These are phyloP conservation scores for Suillus decipiens DNA, from an alignment of 768 basidiomycete species.

Conservation along the genomic window DNA sequence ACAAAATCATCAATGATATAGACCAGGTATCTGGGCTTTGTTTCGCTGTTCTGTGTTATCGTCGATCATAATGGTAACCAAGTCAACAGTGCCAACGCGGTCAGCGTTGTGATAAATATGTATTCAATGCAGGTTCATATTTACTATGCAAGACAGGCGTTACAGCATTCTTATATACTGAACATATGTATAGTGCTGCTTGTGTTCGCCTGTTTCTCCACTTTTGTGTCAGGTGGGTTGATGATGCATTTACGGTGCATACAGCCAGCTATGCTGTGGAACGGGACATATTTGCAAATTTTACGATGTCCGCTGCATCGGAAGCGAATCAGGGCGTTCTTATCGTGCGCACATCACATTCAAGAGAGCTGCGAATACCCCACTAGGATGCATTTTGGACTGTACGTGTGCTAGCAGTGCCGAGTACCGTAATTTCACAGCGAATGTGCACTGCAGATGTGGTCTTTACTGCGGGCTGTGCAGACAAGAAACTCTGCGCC, in stretches of 20 bases:
- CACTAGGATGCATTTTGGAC: no score
- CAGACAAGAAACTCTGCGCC: no score
- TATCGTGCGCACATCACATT: background rate
- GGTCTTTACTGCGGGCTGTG: no score
- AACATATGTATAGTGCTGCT: background rate
- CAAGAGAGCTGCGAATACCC: no score
- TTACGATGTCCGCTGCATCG: background rate
- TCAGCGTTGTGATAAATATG: background rate
- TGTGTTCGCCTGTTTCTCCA: background rate
- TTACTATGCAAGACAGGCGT: background rate
- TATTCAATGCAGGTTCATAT: background rate
- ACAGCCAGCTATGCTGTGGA: background rate
- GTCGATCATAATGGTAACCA: no score
- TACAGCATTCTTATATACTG: background rate
- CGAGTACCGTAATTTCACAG: no score
- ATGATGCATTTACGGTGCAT: background rate
- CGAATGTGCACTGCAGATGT: background rate
- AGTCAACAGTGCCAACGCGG: no score
- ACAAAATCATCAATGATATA: slow-evolving; percentile 10
- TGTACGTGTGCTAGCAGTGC: no score
- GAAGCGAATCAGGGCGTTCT: background rate
- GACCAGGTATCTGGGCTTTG: slow-evolving; percentile 34
- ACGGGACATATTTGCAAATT: background rate
- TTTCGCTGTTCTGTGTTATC: background rate
- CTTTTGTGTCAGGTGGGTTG: background rate